Percentiles rank a stretch among this genome's conserved stretches.
Evolutionary conservation across 164 flowering plant genomes (phyloP).

Genomic region (Stephania cephalantha): DNA sequence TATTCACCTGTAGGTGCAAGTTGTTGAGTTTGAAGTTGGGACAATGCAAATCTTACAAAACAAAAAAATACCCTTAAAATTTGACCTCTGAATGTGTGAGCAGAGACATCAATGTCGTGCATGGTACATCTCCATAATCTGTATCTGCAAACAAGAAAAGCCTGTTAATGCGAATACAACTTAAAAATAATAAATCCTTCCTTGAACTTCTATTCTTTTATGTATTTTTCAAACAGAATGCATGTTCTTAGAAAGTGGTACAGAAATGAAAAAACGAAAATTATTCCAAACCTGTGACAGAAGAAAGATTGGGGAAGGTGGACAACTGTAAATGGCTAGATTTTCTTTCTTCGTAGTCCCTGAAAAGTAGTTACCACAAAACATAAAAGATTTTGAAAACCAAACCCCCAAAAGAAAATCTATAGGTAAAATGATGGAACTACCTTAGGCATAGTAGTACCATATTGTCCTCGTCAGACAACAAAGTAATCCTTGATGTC

Average conservation of each 20-base stretch:
- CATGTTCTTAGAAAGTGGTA: too few relatives aligned
- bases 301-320: slow-evolving; percentile 47
- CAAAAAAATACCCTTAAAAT: not conserved
- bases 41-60: not conserved
- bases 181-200: not conserved
- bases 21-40: not conserved
- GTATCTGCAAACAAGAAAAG: slow-evolving; percentile 34
- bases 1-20: slow-evolving; percentile 17
- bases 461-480: slow-evolving; percentile 38
- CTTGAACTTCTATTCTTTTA: too few relatives aligned
- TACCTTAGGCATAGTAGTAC: slow-evolving; percentile 42
- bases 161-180: not conserved
- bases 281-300: slow-evolving; percentile 41
- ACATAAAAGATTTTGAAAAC: too few relatives aligned
- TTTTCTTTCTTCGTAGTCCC: slow-evolving; percentile 35
- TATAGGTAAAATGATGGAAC: not conserved
- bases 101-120: slow-evolving; percentile 23
- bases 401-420: too few relatives aligned
- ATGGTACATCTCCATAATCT: slow-evolving; percentile 14
- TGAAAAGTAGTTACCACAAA: slow-evolving; percentile 3
- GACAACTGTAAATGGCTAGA: slow-evolving; percentile 42
- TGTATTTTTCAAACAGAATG: not conserved
- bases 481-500: slow-evolving; percentile 34
- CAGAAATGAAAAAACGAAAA: not conserved
- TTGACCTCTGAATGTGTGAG: slow-evolving; percentile 24